These are phyloP conservation scores for Solanum hybrid DNA, from an alignment of 305 asterid genomes.

Conservation along the genomic window DNA sequence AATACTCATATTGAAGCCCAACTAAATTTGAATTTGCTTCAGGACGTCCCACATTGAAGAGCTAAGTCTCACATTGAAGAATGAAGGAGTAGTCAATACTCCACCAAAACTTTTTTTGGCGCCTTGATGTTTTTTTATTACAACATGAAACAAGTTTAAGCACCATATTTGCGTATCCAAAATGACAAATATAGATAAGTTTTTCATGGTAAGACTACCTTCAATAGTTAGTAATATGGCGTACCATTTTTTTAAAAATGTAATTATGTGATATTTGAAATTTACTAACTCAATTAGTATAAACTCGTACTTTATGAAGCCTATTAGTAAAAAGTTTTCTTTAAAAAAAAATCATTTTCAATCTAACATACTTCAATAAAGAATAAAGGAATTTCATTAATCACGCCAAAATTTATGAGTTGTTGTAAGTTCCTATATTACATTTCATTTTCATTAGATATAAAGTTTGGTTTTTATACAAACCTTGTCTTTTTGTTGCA, in stretches of 20 bases:
- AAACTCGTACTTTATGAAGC: background rate
- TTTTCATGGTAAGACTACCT: background rate
- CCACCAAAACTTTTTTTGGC: background rate
- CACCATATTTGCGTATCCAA: background rate
- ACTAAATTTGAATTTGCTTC: background rate
- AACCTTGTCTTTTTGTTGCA: background rate
- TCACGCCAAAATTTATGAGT: background rate
- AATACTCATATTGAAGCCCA: rapidly evolving
- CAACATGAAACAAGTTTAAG: background rate
- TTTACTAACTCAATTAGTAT: background rate
- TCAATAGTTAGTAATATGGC: background rate
- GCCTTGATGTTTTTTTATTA: no score
- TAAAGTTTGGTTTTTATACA: background rate
- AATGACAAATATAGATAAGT: background rate
- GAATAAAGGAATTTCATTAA: background rate
- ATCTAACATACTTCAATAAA: background rate
- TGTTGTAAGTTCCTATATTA: background rate
- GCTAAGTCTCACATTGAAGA: background rate
- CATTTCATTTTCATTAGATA: background rate
- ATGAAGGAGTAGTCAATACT: no score
- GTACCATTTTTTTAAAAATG: rapidly evolving
- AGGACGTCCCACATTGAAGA: background rate
- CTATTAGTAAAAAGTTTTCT: background rate
- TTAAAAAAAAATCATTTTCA: background rate
- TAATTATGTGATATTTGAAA: background rate